Evolutionary conservation across 805 yeast species (phyloP), one percentile per base, ranked within the genome.

Genomic region (Yamadazyma philogaea): DNA sequence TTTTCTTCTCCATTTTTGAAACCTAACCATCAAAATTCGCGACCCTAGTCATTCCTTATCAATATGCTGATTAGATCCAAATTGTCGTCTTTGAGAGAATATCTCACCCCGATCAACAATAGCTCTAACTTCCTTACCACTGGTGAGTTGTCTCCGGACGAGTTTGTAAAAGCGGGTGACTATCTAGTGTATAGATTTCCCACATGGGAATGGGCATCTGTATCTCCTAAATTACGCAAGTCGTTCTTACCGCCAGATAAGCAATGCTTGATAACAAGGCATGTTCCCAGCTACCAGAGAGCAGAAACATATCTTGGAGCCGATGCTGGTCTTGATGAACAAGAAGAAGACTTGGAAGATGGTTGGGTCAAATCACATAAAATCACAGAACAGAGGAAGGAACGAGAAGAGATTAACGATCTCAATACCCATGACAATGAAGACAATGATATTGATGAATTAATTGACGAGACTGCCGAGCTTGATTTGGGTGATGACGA

Each of bases 61-160:
- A 10, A 34, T n/a, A 40, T 44, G 36, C 48, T 54, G 52, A 40
- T 87, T 27, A 78, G 96, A 58, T 86, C 95, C 28, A 83, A 85
- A 17, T 66, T 89, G 47, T 82, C 93, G 44, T 82, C 89, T 7
- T 75, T 90, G 68, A 76, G 98, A 52, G 99, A 93, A 62, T 91
- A 90, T 57, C 69, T 93, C 42, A 91, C 99, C 2, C 99, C 99
- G 1, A 82, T 91, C 2, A 76, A 83, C 34, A 87, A 90, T 61
- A 77, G 70, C n/a, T 89, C 97, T 19, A 87, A 93, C 14, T 93
- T 89, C 66, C 72, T 80, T 42, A 66, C 74, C 37, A 86, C 96
- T 0, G 99, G 99, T 3, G 93, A 91, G 60, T 82, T 93, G 39
- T 87, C 96, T 1, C 99, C 99, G 1, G 96, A 87, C 41, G 99